Percentiles rank a stretch among this genome's conserved stretches.
Evolutionary conservation across 1,284 basidiomycete species (phyloP).

Genomic region (Sutorius eximius): DNA sequence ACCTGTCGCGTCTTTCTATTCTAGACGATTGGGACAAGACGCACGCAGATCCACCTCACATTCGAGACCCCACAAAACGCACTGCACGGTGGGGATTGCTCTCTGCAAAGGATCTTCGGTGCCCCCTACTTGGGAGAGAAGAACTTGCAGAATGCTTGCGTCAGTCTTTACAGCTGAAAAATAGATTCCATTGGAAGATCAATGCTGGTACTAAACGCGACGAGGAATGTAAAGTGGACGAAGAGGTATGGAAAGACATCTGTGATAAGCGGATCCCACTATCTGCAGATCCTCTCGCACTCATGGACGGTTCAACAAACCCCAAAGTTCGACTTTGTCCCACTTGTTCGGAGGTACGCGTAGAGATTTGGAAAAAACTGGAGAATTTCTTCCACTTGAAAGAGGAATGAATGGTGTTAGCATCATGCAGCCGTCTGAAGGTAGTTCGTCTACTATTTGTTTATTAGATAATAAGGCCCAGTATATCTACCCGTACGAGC

Average conservation of each 20-base stretch:
- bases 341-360: background rate
- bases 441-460: too few relatives aligned
- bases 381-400: slow-evolving; percentile 9
- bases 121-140: slow-evolving; percentile 13
- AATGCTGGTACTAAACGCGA: too few relatives aligned
- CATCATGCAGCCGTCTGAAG: background rate
- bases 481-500: too few relatives aligned
- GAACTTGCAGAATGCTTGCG: background rate
- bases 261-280: background rate
- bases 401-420: background rate
- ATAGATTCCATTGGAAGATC: background rate
- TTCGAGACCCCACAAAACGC: background rate
- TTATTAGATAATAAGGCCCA: too few relatives aligned
- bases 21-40: slow-evolving; percentile 13
- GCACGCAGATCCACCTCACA: background rate
- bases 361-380: slow-evolving; percentile 6
- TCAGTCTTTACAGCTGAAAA: background rate
- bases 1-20: slow-evolving; percentile 15
- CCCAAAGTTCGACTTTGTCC: background rate
- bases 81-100: slow-evolving; percentile 13
- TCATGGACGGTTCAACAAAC: background rate
- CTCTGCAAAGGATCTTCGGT: slow-evolving; percentile 2
- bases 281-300: slow-evolving; percentile 8
- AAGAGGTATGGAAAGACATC: background rate
- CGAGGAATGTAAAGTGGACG: background rate